Base-by-base conservation (phyloP, 2,329 filamentous ascomycete species). In the Aschersonia sp. region DNA sequence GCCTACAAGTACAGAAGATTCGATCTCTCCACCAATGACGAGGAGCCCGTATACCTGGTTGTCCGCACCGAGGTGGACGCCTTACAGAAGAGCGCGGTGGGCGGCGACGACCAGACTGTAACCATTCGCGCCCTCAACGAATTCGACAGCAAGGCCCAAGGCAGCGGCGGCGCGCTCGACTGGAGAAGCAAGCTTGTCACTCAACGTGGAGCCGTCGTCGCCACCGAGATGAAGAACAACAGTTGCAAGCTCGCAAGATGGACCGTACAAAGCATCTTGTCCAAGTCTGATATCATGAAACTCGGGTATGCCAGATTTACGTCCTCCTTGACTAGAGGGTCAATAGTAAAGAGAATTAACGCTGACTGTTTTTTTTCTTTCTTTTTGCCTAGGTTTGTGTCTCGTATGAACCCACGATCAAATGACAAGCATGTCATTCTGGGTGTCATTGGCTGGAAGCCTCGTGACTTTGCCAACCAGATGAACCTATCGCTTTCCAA, bases 151-250 rank as follows among this genome's bases (percentile, higher is more conserved):
- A 96, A 95, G 75, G 92, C 92, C 30, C 89, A 94, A 65, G 92
- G 92, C 57, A 87, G 86, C 56, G 92, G 92, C 56, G 88, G 90
- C 54, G 92, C 92, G 48, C 77, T 98, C 46, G 92, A 98, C 76
- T 98, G 92, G 92, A 79, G 92, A 64, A 84, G 82, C 56, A 98
- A 98, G 78, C 79, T 98, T 51, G 85, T 86, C 54, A 87, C 83
- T 58, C 89, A 96, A 73, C 85, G 92, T 60, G 92, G 92, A 80
- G 92, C 92, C 49, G 90, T 98, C 42, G 85, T 98, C 30, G 92
- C 92, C 22, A 98, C 92, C 10, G 92, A 98, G 74, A 98, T 98
- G 92, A 98, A 98, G 86, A 98, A 98, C 80, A 98, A 98, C 79
- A 88, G 82, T 63, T 94, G 87, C 84, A 98, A 98, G 76, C 82